These are phyloP conservation scores for Mycena epipterygia DNA, from an alignment of 768 basidiomycete species.

Conservation along the genomic window DNA sequence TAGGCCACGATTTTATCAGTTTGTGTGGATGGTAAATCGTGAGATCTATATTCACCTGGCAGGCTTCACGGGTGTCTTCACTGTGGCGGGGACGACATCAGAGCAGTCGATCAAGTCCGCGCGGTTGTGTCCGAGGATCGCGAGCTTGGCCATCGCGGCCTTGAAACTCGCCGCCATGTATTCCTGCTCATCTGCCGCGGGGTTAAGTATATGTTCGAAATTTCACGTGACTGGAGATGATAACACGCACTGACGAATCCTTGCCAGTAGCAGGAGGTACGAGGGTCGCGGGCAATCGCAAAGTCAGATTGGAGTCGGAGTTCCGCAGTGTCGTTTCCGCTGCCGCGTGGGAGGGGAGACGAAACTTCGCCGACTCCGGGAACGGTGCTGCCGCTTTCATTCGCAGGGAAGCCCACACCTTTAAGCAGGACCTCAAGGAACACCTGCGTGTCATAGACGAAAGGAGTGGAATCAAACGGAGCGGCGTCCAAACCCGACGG, in stretches of 20 bases:
- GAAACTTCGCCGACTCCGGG: constrained; percentile 51
- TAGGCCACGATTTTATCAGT: not conserved
- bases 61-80: not conserved
- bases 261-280: constrained; percentile 42
- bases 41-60: not conserved
- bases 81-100: constrained; percentile 4
- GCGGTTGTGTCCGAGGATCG: constrained; percentile 7
- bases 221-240: too few relatives aligned
- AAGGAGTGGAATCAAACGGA: constrained; percentile 55
- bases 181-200: constrained; percentile 6
- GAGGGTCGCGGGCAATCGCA: constrained; percentile 37
- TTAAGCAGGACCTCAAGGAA: constrained; percentile 51
- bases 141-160: constrained; percentile 14
- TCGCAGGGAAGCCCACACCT: constrained; percentile 38
- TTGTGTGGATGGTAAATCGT: not conserved
- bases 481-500: constrained; percentile 41
- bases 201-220: too few relatives aligned
- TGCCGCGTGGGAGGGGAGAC: constrained; percentile 43
- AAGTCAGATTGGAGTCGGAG: constrained; percentile 57
- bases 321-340: constrained; percentile 44
- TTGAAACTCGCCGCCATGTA: constrained; percentile 11
- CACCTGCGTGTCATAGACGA: constrained; percentile 50
- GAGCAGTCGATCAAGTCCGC: constrained; percentile 8
- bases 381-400: constrained; percentile 27
- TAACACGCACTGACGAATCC: constrained; percentile 21